Conservation (phyloP, 2,329 filamentous ascomycete genomes). For the Myriangium duriaei region DNA sequence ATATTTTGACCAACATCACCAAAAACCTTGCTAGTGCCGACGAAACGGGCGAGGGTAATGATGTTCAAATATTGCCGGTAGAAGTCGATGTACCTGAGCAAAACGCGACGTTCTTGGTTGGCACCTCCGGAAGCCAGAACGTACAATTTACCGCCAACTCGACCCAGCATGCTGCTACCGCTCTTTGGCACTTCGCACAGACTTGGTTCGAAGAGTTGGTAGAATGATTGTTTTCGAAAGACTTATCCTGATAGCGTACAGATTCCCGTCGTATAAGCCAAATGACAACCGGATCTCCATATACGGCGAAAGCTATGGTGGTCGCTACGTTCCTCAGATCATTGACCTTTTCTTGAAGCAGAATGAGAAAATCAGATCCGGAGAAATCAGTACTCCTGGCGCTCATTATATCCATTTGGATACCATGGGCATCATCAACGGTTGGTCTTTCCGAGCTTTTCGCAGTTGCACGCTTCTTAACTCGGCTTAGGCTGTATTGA, state of each 20-base stretch:
- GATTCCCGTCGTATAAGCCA: slow-evolving; percentile 23
- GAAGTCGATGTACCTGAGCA: slow-evolving; percentile 16
- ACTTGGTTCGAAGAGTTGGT: slow-evolving; percentile 29
- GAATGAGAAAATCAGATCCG: slow-evolving; percentile 42
- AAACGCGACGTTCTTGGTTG: slow-evolving; percentile 26
- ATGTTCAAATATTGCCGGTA: slow-evolving; percentile 19
- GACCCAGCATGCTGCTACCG: slow-evolving; percentile 24
- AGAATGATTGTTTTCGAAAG: not conserved
- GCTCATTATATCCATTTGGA: slow-evolving; percentile 37
- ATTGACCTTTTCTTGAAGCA: slow-evolving; percentile 46
- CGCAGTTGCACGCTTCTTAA: slow-evolving; percentile 24
- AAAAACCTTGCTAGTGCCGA: slow-evolving; percentile 12
- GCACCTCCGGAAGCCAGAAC: slow-evolving; percentile 49
- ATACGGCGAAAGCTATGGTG: slow-evolving; percentile 57
- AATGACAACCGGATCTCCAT: slow-evolving; percentile 45
- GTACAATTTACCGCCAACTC: slow-evolving; percentile 17
- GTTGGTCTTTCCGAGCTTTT: slow-evolving; percentile 14
- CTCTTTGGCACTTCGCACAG: slow-evolving; percentile 53
- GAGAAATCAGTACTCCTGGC: slow-evolving; percentile 30
- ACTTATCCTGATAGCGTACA: not conserved
- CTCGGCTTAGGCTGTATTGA: slow-evolving; percentile 46
- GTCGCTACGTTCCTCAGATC: slow-evolving; percentile 39
- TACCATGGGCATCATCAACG: slow-evolving; percentile 43
- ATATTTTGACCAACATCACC: slow-evolving; percentile 21
- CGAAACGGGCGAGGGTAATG: slow-evolving; percentile 18